These are phyloP conservation scores for Styphnolobium japonicum DNA, from an alignment of 306 rosid species.

Conservation along the genomic window DNA sequence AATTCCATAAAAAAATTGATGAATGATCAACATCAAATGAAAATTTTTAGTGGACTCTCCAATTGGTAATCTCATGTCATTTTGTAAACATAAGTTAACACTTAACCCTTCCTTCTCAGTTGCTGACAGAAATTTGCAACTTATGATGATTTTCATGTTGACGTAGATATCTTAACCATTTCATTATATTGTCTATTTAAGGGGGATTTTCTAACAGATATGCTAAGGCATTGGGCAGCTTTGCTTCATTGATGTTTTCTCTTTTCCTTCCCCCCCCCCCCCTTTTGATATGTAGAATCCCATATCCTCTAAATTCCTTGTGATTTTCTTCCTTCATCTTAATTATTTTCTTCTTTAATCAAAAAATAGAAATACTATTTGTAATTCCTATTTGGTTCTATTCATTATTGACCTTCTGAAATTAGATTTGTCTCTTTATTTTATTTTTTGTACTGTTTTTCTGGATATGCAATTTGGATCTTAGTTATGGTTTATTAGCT, in stretches of 20 bases:
- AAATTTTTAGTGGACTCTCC: not conserved
- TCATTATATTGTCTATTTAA: not conserved
- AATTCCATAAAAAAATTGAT: slow-evolving; percentile 9
- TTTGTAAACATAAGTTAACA: not conserved
- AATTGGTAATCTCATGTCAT: not conserved
- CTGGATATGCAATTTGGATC: not conserved
- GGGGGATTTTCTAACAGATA: too few relatives aligned
- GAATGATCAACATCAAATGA: slow-evolving; percentile 2
- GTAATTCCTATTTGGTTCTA: not conserved
- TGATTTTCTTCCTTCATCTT: too few relatives aligned
- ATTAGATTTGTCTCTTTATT: not conserved
- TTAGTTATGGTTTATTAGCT: not conserved
- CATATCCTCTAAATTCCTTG: too few relatives aligned
- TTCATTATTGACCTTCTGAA: not conserved
- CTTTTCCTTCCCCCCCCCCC: too few relatives aligned
- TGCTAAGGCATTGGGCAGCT: too few relatives aligned
- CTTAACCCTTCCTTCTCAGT: not conserved
- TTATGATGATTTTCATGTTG: not conserved
- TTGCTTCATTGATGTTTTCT: too few relatives aligned
- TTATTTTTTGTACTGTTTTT: not conserved
- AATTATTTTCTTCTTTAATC: too few relatives aligned
- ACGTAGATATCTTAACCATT: not conserved
- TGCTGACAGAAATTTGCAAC: not conserved
- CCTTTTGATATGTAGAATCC: too few relatives aligned
- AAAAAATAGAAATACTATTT: too few relatives aligned